Conservation (phyloP, 257 asterid genomes). For the Rehmannia glutinosa region DNA sequence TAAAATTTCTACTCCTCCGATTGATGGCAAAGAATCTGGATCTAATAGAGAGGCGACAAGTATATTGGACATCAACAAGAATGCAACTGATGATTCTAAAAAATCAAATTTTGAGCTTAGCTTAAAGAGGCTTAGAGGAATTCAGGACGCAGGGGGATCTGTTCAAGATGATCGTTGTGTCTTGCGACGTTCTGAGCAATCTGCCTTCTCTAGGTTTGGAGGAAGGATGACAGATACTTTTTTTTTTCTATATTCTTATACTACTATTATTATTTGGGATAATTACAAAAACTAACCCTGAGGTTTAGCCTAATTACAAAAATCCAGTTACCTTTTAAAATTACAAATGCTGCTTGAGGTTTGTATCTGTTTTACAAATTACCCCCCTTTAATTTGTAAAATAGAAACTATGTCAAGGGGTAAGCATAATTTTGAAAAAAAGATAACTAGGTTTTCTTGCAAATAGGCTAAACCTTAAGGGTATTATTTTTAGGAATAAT, state of each 20-base stretch:
- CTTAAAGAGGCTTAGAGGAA: constrained; percentile 61
- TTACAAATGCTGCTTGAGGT: too few relatives aligned
- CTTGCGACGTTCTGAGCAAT: constrained; percentile 47
- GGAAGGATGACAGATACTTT: not conserved
- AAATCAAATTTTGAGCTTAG: constrained; percentile 44
- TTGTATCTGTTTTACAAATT: too few relatives aligned
- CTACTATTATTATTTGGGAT: not conserved
- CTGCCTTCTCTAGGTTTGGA: constrained; percentile 29
- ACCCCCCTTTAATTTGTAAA: too few relatives aligned
- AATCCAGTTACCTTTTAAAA: not conserved
- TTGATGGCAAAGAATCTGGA: constrained; percentile 35
- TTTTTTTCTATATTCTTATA: not conserved
- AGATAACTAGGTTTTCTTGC: too few relatives aligned
- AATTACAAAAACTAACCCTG: not conserved
- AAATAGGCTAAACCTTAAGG: too few relatives aligned
- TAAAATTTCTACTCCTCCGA: constrained; percentile 23
- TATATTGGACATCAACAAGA: constrained; percentile 30
- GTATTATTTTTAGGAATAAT: too few relatives aligned
- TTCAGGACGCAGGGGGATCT: constrained; percentile 38
- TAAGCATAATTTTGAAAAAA: too few relatives aligned
- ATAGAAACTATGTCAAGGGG: too few relatives aligned
- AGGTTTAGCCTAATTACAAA: not conserved
- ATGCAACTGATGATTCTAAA: constrained; percentile 30
- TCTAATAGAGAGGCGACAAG: constrained; percentile 37
- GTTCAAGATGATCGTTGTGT: constrained; percentile 39